These are phyloP conservation scores for Phlyctochytrium arcticum DNA, from an alignment of 192 early-diverging fungal species.

Conservation along the genomic window DNA sequence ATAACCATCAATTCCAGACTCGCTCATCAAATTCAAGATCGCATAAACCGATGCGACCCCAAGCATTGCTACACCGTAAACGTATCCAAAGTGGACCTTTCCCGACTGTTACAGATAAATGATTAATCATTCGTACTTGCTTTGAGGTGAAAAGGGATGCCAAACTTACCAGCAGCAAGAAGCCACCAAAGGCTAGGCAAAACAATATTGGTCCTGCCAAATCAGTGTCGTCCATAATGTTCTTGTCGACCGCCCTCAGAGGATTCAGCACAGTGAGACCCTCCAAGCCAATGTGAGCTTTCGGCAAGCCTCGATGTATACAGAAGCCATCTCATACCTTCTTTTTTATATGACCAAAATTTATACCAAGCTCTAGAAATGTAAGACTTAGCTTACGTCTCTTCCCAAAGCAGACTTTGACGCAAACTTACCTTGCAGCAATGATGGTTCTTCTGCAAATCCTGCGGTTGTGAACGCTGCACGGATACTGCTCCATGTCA, in stretches of 20 bases:
- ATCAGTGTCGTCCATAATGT: constrained; percentile 96
- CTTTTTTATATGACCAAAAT: constrained; percentile 85
- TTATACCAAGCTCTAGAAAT: constrained; percentile 81
- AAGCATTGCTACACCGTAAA: constrained; percentile 89
- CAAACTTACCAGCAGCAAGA: constrained; percentile 68
- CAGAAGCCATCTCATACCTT: constrained; percentile 53
- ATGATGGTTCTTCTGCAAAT: constrained; percentile 85
- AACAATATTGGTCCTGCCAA: constrained; percentile 93
- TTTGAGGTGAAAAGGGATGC: neutral
- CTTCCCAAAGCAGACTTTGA: neutral
- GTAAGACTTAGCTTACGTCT: neutral
- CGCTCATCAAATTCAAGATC: constrained; percentile 93
- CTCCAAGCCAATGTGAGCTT: constrained; percentile 18
- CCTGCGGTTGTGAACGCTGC: constrained; percentile 91
- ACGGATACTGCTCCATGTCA: constrained; percentile 35
- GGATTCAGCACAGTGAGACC: constrained; percentile 84
- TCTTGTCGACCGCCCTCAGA: constrained; percentile 48
- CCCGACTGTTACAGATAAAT: constrained; percentile 56
- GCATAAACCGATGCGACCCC: constrained; percentile 81
- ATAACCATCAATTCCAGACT: constrained; percentile 78
- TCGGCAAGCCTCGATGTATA: too few species aligned
- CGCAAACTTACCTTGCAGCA: constrained; percentile 69
- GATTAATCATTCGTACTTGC: neutral
- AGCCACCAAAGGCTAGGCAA: constrained; percentile 84
- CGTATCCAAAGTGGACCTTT: constrained; percentile 95